Conservation (phyloP, 768 basidiomycete species). For the Scleroderma bovista region DNA sequence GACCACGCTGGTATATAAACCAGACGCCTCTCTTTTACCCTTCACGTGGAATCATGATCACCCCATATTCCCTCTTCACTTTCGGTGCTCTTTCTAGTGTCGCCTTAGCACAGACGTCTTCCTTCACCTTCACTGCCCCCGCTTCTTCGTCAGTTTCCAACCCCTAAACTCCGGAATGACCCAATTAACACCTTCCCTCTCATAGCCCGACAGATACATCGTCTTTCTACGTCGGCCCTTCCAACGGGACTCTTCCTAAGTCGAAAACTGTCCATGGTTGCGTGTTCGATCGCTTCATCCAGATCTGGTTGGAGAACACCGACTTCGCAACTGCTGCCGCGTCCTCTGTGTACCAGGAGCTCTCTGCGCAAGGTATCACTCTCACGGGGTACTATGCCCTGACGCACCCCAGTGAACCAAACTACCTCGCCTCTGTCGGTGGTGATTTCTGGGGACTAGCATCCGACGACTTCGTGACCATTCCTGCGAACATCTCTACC, state of each 20-base stretch:
- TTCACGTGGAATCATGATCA: not conserved
- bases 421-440: slow-evolving; percentile 44
- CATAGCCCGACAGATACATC: slow-evolving; percentile 26
- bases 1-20: too few relatives aligned
- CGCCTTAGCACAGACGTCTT: not conserved
- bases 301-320: slow-evolving; percentile 63
- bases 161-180: not conserved
- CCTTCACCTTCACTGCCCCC: slow-evolving; percentile 25
- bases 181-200: not conserved
- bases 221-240: slow-evolving; percentile 37
- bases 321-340: slow-evolving; percentile 35
- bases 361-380: slow-evolving; percentile 48
- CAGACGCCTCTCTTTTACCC: too few relatives aligned
- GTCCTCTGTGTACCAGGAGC: slow-evolving; percentile 25
- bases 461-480: slow-evolving; percentile 29
- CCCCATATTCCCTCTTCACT: not conserved
- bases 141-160: slow-evolving; percentile 19
- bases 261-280: slow-evolving; percentile 34
- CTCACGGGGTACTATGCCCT: slow-evolving; percentile 44
- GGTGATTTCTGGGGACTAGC: slow-evolving; percentile 51
- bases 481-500: slow-evolving; percentile 48
- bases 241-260: slow-evolving; percentile 40
- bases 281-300: slow-evolving; percentile 43
- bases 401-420: slow-evolving; percentile 60
- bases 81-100: not conserved